Evolutionary conservation across 208 protist genomes (phyloP).

Genomic region (Acanthamoeba royreba): DNA sequence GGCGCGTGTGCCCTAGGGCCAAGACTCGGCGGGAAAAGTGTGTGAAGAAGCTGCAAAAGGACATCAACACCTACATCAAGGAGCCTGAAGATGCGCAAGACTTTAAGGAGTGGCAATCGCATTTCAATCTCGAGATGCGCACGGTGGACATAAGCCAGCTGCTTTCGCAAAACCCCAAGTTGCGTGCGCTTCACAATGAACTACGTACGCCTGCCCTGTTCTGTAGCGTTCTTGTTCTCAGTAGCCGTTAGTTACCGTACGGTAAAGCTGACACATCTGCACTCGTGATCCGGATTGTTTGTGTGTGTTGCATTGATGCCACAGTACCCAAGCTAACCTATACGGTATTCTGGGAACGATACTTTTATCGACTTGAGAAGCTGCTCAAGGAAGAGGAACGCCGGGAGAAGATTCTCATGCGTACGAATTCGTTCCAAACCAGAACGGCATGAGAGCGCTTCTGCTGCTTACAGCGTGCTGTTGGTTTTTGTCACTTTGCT

Average conservation of each 20-base stretch:
- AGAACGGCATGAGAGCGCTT: too few species aligned
- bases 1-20: background rate
- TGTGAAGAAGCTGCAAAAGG: slow-evolving; percentile 31
- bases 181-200: background rate
- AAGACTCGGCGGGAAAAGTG: background rate
- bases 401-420: slow-evolving; percentile 32
- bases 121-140: background rate
- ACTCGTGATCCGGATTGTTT: too few species aligned
- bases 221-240: too few species aligned
- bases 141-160: background rate
- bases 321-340: background rate
- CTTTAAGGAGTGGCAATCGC: background rate
- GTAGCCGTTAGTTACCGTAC: too few species aligned
- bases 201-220: too few species aligned
- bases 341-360: slow-evolving; percentile 25
- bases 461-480: too few species aligned
- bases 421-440: too few species aligned
- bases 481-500: background rate
- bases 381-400: slow-evolving; percentile 37
- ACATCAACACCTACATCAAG: slow-evolving; percentile 15
- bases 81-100: background rate
- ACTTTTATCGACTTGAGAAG: slow-evolving; percentile 46
- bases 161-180: background rate
- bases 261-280: too few species aligned
- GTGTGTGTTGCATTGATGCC: too few species aligned